Conservation (phyloP, 495 filamentous ascomycete species). For the Neohortaea acidophila region DNA sequence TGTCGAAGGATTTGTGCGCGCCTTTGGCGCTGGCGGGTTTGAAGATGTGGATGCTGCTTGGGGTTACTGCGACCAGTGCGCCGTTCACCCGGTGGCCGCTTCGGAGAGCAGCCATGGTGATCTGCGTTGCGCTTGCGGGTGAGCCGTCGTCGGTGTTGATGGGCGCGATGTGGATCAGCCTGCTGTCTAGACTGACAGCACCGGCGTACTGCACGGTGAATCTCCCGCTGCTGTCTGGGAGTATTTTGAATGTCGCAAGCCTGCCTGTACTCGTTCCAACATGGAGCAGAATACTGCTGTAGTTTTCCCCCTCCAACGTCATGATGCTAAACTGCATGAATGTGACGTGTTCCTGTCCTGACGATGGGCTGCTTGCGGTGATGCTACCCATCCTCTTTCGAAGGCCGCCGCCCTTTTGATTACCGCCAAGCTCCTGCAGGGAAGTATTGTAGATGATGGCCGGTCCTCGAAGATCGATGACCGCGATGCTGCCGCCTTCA, state of each 20-base stretch:
- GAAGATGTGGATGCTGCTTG: slow-evolving; percentile 65
- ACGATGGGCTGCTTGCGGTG: slow-evolving; percentile 10
- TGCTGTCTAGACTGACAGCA: slow-evolving; percentile 47
- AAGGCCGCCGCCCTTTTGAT: slow-evolving; percentile 57
- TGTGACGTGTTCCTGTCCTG: slow-evolving; percentile 51
- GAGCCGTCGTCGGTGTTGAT: slow-evolving; percentile 64
- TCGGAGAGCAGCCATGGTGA: slow-evolving; percentile 53
- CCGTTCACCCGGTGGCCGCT: slow-evolving; percentile 58
- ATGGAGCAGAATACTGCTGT: slow-evolving; percentile 85
- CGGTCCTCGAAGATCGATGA: slow-evolving; percentile 80
- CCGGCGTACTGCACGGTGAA: slow-evolving; percentile 66
- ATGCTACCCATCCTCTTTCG: slow-evolving; percentile 31
- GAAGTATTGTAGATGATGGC: slow-evolving; percentile 64
- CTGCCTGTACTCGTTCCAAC: slow-evolving; percentile 75
- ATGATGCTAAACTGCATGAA: slow-evolving; percentile 82
- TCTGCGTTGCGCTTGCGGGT: slow-evolving; percentile 57
- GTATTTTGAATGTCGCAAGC: slow-evolving; percentile 74
- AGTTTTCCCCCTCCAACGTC: slow-evolving; percentile 83
- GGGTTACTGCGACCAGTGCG: slow-evolving; percentile 51
- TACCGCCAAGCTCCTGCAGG: slow-evolving; percentile 50
- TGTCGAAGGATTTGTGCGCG: slow-evolving; percentile 74
- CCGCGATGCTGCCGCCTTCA: slow-evolving; percentile 57
- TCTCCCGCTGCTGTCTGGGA: slow-evolving; percentile 51
- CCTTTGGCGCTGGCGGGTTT: slow-evolving; percentile 73
- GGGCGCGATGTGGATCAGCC: slow-evolving; percentile 58